Conservation (phyloP, 257 asterid genomes). For the Nicotiana noctiflora region DNA sequence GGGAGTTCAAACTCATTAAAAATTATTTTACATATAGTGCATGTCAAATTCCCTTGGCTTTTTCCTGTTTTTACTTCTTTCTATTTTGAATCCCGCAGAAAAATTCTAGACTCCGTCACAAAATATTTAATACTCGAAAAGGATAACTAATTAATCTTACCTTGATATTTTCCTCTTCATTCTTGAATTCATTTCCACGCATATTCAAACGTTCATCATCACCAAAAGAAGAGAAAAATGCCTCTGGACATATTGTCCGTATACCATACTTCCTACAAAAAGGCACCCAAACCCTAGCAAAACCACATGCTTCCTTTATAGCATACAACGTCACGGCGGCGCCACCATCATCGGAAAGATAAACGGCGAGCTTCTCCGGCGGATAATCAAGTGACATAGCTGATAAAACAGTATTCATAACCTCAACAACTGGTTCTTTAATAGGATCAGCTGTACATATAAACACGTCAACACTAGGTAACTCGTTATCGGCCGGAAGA, state of each 20-base stretch:
- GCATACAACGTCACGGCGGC: conserved; percentile 64
- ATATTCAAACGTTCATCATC: conserved; percentile 44
- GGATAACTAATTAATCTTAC: conserved; percentile 11
- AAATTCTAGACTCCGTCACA: no score
- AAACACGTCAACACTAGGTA: conserved; percentile 61
- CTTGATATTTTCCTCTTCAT: conserved; percentile 41
- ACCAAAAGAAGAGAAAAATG: conserved; percentile 46
- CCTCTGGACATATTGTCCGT: conserved; percentile 60
- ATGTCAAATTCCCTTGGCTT: no score
- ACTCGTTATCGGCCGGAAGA: conserved; percentile 37
- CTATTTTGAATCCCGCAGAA: no score
- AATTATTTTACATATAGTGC: no score
- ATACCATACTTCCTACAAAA: conserved; percentile 58
- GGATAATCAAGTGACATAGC: conserved; percentile 81
- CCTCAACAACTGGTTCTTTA: conserved; percentile 75
- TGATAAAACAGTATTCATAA: conserved; percentile 76
- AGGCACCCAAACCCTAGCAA: conserved; percentile 60
- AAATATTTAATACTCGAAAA: background rate
- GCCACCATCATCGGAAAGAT: conserved; percentile 75
- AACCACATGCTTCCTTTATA: conserved; percentile 46
- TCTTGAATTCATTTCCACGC: conserved; percentile 37
- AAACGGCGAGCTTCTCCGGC: conserved; percentile 58
- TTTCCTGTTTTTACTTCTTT: no score
- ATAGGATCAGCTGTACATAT: conserved; percentile 65
- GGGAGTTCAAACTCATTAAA: no score